These are phyloP conservation scores for Oidium heveae DNA, from an alignment of 2,329 filamentous ascomycete genomes.

Conservation along the genomic window DNA sequence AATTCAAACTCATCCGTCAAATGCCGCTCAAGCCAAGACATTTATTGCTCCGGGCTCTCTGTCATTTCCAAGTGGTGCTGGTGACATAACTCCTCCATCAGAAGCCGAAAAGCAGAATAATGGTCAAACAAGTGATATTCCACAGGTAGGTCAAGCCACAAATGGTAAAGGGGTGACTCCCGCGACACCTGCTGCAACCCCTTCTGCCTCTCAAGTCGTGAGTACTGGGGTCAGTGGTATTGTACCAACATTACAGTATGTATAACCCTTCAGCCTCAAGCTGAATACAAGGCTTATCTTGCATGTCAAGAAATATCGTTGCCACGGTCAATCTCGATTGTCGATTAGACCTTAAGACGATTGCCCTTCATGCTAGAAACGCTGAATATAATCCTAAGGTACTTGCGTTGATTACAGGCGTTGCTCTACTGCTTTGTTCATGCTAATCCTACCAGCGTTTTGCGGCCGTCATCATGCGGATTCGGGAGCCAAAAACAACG, in stretches of 20 bases:
- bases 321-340: constrained; percentile 96
- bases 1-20: constrained; percentile 77
- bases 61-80: constrained; percentile 67
- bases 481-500: constrained; percentile 95
- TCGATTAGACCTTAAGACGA: constrained; percentile 93
- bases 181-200: constrained; percentile 64
- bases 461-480: constrained; percentile 97
- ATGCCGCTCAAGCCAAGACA: constrained; percentile 77
- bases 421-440: constrained; percentile 11
- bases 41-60: constrained; percentile 84
- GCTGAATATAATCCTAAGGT: constrained; percentile 98
- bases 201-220: constrained; percentile 33
- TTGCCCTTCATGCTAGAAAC: constrained; percentile 91
- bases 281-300: constrained; percentile 25
- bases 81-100: constrained; percentile 56
- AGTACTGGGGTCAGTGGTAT: constrained; percentile 60
- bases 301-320: constrained; percentile 70
- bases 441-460: constrained; percentile 47
- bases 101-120: constrained; percentile 38
- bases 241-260: constrained; percentile 89
- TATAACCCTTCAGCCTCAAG: constrained; percentile 25
- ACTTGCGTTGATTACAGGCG: constrained; percentile 21
- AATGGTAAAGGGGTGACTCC: constrained; percentile 64
- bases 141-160: constrained; percentile 31
- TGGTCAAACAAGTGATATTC: constrained; percentile 21